Percentiles rank a stretch among this genome's conserved stretches.
Conservation (phyloP, 768 basidiomycete genomes). For the Hypsizygus marmoreus region DNA sequence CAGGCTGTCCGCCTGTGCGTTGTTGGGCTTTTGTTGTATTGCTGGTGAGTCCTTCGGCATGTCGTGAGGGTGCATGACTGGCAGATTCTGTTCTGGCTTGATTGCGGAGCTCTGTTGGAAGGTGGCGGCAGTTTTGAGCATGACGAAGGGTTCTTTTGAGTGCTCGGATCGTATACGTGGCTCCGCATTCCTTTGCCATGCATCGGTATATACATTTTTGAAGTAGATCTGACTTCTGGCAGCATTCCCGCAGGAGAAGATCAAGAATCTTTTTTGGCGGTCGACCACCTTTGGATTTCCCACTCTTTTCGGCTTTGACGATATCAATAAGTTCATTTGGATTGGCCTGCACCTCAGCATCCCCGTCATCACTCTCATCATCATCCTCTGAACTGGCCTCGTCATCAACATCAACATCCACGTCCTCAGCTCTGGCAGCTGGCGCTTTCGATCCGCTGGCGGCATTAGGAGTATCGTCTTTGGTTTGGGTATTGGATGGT, state of each 20-base stretch:
- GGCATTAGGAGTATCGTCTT: no score
- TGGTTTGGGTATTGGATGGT: no score
- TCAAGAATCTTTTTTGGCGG: conserved; percentile 1
- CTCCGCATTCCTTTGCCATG: background rate
- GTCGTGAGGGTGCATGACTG: background rate
- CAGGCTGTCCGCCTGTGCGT: background rate
- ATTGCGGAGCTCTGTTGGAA: background rate
- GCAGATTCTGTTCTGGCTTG: background rate
- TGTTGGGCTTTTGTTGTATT: no score
- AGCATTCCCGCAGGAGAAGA: background rate
- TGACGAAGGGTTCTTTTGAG: background rate
- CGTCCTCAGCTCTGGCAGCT: no score
- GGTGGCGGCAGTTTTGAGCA: background rate
- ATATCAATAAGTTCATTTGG: background rate
- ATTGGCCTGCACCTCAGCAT: no score
- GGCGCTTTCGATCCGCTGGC: no score
- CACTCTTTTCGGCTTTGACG: background rate
- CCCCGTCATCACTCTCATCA: no score
- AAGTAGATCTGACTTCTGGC: background rate
- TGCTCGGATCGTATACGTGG: background rate
- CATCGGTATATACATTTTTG: background rate
- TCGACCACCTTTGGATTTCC: background rate
- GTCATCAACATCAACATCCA: no score
- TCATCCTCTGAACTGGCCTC: no score
- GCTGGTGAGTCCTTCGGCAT: no score